Base-by-base conservation (phyloP, 73 alveolate genomes). In the Chromera velia region DNA sequence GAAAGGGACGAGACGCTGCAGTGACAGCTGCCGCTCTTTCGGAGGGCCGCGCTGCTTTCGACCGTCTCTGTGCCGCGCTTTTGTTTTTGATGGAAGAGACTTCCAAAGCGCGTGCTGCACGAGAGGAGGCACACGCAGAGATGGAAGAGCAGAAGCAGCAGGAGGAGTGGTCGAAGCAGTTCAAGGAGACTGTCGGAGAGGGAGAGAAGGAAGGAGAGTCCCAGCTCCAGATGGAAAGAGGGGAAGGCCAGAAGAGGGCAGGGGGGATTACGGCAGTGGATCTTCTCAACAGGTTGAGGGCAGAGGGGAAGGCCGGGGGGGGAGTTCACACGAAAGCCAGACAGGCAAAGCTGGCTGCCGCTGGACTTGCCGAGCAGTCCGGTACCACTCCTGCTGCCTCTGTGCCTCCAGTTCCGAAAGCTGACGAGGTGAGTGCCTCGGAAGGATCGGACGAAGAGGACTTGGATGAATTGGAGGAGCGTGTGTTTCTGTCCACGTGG, bases 401-500 rank as follows among this genome's bases (percentile, higher is more conserved):
- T 73, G 82, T 33, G 33, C 46, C n/a, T 7, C n/a, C 32, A 28
- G 27, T 6, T 34, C 24, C 26, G 77, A 10, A 22, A 26, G 33
- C 32, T 7, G 31, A 26, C 46, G 28, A 0, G 7, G n/a, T 27
- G 18, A 19, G 0, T 31, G 74, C 34, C 69, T 22, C 17, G 6
- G 28, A 55, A 55, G 74, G 28, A 29, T 19, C 28, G 0, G 17
- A 0, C 9, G 46, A 71, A 10, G 7, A 24, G 33, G 34, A 29
- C 6, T 32, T 69, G 30, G n/a, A 22, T 1, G 32, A 26, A 13
- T 19, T 28, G n/a, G 66, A 1, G 26, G 28, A 9, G 26, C 19
- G 31, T 77, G 73, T 67, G 19, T 78, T 78, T 28, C 47, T 78
- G 17, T 63, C 45, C 33, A 78, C 85, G 32, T 78, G 85, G 85